Percentiles rank a stretch among this genome's conserved stretches.
phyloP scores from a whole-genome alignment of 345 rosid species.

The Bretschneidera sinensis region DNA sequence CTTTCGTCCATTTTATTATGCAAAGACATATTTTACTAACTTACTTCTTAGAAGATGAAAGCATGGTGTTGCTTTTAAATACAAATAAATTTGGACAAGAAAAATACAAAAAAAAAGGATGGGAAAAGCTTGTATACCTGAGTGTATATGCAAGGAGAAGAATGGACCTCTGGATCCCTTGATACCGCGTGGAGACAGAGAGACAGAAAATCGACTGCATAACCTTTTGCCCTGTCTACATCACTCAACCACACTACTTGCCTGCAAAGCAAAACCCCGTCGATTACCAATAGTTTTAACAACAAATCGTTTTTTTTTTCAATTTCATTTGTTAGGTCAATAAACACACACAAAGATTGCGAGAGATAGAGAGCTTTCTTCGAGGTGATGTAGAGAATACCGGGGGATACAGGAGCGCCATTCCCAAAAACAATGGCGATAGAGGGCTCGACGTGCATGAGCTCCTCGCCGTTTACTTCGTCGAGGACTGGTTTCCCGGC shows the following conservation, averaged over 20 bases:
- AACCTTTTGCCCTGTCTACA: slow-evolving; percentile 60
- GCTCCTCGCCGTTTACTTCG: slow-evolving; percentile 61
- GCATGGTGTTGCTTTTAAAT: no score
- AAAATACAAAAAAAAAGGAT: no score
- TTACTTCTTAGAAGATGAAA: no score
- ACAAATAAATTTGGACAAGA: no score
- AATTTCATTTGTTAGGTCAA: background rate
- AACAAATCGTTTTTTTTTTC: no score
- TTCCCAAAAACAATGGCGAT: slow-evolving; percentile 71
- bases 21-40: no score
- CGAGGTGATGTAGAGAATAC: slow-evolving; percentile 84
- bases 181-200: slow-evolving; percentile 91
- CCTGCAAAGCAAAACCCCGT: no score
- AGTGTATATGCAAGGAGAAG: slow-evolving; percentile 81
- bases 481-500: slow-evolving; percentile 66
- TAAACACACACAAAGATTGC: background rate
- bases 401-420: slow-evolving; percentile 55
- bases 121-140: slow-evolving; percentile 49
- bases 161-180: slow-evolving; percentile 76
- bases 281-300: no score
- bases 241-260: slow-evolving; percentile 84
- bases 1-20: no score
- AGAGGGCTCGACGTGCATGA: slow-evolving; percentile 60
- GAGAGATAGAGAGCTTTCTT: slow-evolving; percentile 27
- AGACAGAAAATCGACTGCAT: slow-evolving; percentile 79